A percentile compares a stretch with the other conserved stretches of the same genome.
phyloP scores from a whole-genome alignment of 208 protist species.

The Acanthamoeba healyi region DNA sequence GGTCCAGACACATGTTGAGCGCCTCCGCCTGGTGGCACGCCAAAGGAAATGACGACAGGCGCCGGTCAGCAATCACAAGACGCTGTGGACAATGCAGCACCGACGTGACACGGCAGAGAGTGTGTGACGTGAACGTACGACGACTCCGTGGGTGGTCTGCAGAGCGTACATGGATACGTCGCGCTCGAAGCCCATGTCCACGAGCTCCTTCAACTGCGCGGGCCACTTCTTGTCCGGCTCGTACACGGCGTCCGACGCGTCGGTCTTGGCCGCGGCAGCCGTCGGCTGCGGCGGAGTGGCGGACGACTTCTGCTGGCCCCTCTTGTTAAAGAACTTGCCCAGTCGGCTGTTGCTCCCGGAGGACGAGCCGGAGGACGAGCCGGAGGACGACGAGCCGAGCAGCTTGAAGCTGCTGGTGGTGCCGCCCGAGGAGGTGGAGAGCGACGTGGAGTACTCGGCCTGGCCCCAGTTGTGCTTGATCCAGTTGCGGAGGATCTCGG shows the following conservation, averaged over 20 bases:
- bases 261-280: background rate
- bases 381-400: background rate
- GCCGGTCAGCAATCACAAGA: background rate
- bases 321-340: slow-evolving; percentile 68
- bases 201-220: slow-evolving; percentile 24
- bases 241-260: background rate
- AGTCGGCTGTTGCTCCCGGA: background rate
- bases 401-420: slow-evolving; percentile 1
- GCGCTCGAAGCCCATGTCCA: slow-evolving; percentile 66
- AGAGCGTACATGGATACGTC: slow-evolving; percentile 62
- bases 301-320: background rate
- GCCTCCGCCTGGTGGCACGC: background rate
- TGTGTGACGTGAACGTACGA: background rate
- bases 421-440: slow-evolving; percentile 28
- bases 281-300: background rate
- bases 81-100: no score
- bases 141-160: slow-evolving; percentile 41
- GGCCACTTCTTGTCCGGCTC: slow-evolving; percentile 68
- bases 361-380: background rate
- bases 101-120: no score
- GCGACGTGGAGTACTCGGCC: slow-evolving; percentile 20
- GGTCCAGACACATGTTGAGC: slow-evolving; percentile 45
- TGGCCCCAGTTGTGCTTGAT: slow-evolving; percentile 45
- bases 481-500: slow-evolving; percentile 51
- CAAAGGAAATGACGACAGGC: background rate